These are phyloP conservation scores for Tirmania nivea DNA, from an alignment of 495 filamentous ascomycete species.

Conservation along the genomic window DNA sequence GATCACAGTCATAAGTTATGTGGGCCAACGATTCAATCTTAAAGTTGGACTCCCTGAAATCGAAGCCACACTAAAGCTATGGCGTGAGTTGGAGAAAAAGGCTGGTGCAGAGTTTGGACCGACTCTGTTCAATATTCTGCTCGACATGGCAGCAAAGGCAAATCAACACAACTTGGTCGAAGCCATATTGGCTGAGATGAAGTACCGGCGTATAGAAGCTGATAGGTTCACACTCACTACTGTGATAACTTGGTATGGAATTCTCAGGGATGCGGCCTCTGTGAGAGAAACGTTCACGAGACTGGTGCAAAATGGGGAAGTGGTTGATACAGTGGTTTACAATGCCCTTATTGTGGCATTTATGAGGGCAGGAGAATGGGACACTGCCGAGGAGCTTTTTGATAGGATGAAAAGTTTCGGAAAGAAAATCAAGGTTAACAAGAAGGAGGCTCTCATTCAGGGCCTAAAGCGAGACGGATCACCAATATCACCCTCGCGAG, in stretches of 20 bases:
- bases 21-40: constrained; percentile 39
- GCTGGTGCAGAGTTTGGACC: constrained; percentile 39
- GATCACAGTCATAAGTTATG: constrained; percentile 64
- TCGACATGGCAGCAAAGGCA: constrained; percentile 67
- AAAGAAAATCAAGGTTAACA: not conserved
- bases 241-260: constrained; percentile 62
- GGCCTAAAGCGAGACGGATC: constrained; percentile 19
- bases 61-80: constrained; percentile 52
- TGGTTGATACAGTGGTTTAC: constrained; percentile 69
- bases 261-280: constrained; percentile 42
- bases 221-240: constrained; percentile 57
- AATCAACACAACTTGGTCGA: constrained; percentile 64
- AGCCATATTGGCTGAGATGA: constrained; percentile 65
- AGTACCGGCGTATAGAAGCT: constrained; percentile 35
- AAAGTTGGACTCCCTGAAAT: constrained; percentile 28
- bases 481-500: constrained; percentile 19
- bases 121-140: constrained; percentile 78
- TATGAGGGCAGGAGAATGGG: constrained; percentile 44
- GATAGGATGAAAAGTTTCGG: constrained; percentile 43
- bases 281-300: constrained; percentile 50
- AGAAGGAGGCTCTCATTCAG: not conserved
- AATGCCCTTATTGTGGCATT: constrained; percentile 69
- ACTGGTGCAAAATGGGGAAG: constrained; percentile 57
- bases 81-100: constrained; percentile 70
- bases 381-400: constrained; percentile 57